Percentiles rank a stretch among this genome's conserved stretches.
phyloP scores from a whole-genome alignment of 306 rosid species.

The Vicia sativa region DNA sequence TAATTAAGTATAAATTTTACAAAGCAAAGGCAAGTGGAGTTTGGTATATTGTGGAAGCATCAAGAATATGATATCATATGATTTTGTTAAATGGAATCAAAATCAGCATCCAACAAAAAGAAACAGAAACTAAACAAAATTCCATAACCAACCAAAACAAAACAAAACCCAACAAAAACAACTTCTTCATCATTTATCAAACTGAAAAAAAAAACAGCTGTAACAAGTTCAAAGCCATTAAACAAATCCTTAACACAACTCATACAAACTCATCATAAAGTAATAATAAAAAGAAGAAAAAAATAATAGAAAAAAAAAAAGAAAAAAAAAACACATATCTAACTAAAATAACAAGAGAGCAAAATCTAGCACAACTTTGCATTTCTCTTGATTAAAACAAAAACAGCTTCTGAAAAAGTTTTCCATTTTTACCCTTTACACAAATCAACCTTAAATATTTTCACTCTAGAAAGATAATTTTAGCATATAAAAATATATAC shows the following conservation, averaged over 20 bases:
- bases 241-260: slow-evolving; percentile 36
- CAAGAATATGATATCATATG: slow-evolving; percentile 30
- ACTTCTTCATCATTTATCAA: slow-evolving; percentile 22
- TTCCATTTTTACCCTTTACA: slow-evolving; percentile 40
- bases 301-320: too few species aligned
- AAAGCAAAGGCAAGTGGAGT: slow-evolving; percentile 45
- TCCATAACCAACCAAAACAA: slow-evolving; percentile 18
- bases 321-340: neutral
- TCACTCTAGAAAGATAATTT: slow-evolving; percentile 31
- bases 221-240: slow-evolving; percentile 19
- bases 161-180: neutral
- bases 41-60: slow-evolving; percentile 44
- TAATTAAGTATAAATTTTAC: neutral
- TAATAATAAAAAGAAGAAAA: neutral
- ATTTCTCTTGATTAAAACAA: slow-evolving; percentile 16
- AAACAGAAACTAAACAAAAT: slow-evolving; percentile 30
- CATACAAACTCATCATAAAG: neutral
- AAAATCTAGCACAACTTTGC: slow-evolving; percentile 3
- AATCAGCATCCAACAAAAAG: slow-evolving; percentile 41
- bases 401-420: neutral
- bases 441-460: slow-evolving; percentile 25
- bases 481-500: slow-evolving; percentile 1
- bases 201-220: slow-evolving; percentile 24
- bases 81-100: slow-evolving; percentile 39
- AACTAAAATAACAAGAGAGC: neutral